These are phyloP conservation scores for Beauveria brongniartii DNA, from an alignment of 2,329 filamentous ascomycete genomes.

Conservation along the genomic window DNA sequence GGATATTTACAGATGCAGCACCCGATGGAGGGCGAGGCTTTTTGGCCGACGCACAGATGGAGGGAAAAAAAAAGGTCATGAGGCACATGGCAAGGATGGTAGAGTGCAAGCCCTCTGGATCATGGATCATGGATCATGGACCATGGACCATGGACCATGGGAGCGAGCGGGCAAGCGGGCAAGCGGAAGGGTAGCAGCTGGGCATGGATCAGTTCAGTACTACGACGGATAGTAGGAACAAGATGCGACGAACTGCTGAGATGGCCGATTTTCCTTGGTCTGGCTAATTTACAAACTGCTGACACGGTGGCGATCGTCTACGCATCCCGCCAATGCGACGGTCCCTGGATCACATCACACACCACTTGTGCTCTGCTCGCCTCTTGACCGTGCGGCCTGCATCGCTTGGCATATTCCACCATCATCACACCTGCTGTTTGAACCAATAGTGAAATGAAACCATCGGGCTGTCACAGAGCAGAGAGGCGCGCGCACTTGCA, in stretches of 20 bases:
- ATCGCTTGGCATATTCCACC: neutral
- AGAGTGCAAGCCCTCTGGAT: neutral
- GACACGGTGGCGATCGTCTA: neutral
- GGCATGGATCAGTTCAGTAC: neutral
- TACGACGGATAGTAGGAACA: neutral
- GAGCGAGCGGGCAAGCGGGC: slow-evolving; percentile 16
- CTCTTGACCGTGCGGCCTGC: slow-evolving; percentile 1
- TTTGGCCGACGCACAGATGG: slow-evolving; percentile 28
- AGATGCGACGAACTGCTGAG: neutral
- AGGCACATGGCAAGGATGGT: slow-evolving; percentile 5
- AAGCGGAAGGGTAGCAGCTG: neutral
- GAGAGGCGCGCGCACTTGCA: neutral
- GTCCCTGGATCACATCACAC: neutral
- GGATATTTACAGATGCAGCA: slow-evolving; percentile 18
- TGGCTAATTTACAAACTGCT: neutral
- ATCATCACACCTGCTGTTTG: neutral
- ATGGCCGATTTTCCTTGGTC: neutral
- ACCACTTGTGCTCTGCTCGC: neutral
- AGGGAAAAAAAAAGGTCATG: slow-evolving; percentile 19
- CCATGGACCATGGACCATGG: slow-evolving; percentile 20
- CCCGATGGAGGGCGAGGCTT: slow-evolving; percentile 28
- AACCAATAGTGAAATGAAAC: neutral
- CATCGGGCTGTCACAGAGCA: neutral
- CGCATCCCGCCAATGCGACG: neutral
- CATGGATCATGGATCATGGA: too few relatives aligned